Conservation (phyloP, 306 rosid genomes). For the Cyamopsis tetragonoloba region DNA sequence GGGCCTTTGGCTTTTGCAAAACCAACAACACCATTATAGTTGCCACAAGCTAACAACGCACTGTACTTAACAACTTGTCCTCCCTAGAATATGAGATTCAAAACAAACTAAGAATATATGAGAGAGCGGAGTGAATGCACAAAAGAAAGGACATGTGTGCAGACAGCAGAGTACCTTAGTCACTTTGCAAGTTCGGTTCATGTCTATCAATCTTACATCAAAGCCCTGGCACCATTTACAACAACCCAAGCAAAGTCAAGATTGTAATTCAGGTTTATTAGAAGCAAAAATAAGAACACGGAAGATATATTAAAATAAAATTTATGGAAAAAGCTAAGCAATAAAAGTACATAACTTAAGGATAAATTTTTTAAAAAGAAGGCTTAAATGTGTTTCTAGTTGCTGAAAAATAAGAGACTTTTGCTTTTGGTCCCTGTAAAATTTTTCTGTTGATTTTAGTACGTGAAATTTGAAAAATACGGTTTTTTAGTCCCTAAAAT, state of each 20-base stretch:
- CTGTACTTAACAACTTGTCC: conserved; percentile 83
- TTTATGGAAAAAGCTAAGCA: background rate
- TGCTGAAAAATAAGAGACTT: too few relatives aligned
- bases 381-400: too few relatives aligned
- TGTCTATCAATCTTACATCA: conserved; percentile 78
- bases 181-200: conserved; percentile 92
- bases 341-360: background rate
- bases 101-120: conserved; percentile 24
- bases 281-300: conserved; percentile 9
- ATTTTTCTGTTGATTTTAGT: too few relatives aligned
- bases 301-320: background rate
- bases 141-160: background rate
- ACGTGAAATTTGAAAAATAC: too few relatives aligned
- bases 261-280: background rate
- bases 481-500: too few relatives aligned
- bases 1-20: conserved; percentile 97
- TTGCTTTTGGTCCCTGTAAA: too few relatives aligned
- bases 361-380: conserved; percentile 10
- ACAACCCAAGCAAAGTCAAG: conserved; percentile 10
- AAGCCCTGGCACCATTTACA: conserved; percentile 66
- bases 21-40: conserved; percentile 83
- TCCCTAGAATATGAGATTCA: conserved; percentile 48
- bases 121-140: background rate
- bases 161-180: conserved; percentile 57
- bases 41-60: conserved; percentile 91